Percentiles rank a stretch among this genome's conserved stretches.
phyloP scores from a whole-genome alignment of 257 asterid genomes.

The Plantago major region DNA sequence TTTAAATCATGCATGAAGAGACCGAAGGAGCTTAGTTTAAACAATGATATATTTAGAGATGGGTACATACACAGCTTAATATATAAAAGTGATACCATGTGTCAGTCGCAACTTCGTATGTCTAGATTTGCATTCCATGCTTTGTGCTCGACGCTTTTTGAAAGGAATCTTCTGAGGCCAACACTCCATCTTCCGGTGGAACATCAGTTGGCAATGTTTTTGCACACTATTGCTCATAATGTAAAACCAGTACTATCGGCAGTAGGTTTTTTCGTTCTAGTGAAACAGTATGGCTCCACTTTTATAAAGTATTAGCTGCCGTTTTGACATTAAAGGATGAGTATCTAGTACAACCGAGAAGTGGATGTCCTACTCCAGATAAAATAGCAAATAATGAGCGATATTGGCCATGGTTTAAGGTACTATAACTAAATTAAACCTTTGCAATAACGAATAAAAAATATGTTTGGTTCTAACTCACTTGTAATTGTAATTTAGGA shows the following conservation, averaged over 20 bases:
- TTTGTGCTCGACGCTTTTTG: not conserved
- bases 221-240: constrained; percentile 3
- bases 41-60: too few relatives aligned
- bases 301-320: not conserved
- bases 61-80: not conserved
- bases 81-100: not conserved
- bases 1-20: too few relatives aligned
- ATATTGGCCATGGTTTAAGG: constrained; percentile 10
- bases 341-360: not conserved
- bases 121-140: not conserved
- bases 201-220: not conserved
- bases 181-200: not conserved
- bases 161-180: not conserved
- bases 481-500: not conserved
- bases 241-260: not conserved
- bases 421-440: not conserved
- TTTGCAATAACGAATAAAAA: too few relatives aligned
- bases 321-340: not conserved
- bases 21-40: too few relatives aligned
- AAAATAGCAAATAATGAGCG: not conserved
- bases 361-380: not conserved
- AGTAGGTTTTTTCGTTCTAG: constrained; percentile 2
- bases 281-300: not conserved
- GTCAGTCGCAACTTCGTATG: not conserved
- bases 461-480: too few relatives aligned